Evolutionary conservation across 2,329 filamentous ascomycete species (phyloP), one percentile per base, ranked within the genome.

Genomic region (Rachicladosporium sp.): DNA sequence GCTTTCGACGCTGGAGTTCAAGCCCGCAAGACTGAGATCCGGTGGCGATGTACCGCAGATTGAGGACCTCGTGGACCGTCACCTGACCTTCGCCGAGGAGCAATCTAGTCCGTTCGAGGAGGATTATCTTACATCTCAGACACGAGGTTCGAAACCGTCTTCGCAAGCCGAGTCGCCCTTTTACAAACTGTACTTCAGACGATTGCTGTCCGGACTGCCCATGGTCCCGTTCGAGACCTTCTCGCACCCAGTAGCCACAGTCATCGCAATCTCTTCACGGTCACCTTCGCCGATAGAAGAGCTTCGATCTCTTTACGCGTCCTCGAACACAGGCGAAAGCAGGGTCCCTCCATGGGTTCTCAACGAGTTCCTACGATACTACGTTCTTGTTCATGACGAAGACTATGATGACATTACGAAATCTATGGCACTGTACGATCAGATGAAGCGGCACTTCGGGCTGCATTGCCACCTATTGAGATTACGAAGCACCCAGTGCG

Each of bases 361-460:
- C 55, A 80, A 82, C 23, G 87, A 96, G 45, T 98, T 91, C 59
- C 67, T 98, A 47, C 76, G 91, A 46, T 98, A 98, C 61, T 98
- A 98, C 61, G 84, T 98, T 10, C 69, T 98, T 32, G 81, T 98
- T 11, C 91, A 98, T 54, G 91, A 98, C 51, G 93, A 98, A 63
- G 91, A 98, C 56, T 78, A 78, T 45, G 89, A 94, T 55, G 88
- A 98, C 57, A 93, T 96, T 45, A 76, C 77, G 30, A 82, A 87
- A 61, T 93, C 88, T 9, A 89, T 89, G 60, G 76, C 78, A 11
- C 69, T 96, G 21, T 98, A 94, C 60, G 91, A 98, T 51, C 86
- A 95, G 60, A 98, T 98, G 93, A 98, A 96, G 63, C 78, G 91
- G n/a, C 86, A 95, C 62, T 85, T 98, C 47, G 91, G 91, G 2